Evolutionary conservation across 441 rosid species (phyloP).

Genomic region (Flueggea neowawraea): DNA sequence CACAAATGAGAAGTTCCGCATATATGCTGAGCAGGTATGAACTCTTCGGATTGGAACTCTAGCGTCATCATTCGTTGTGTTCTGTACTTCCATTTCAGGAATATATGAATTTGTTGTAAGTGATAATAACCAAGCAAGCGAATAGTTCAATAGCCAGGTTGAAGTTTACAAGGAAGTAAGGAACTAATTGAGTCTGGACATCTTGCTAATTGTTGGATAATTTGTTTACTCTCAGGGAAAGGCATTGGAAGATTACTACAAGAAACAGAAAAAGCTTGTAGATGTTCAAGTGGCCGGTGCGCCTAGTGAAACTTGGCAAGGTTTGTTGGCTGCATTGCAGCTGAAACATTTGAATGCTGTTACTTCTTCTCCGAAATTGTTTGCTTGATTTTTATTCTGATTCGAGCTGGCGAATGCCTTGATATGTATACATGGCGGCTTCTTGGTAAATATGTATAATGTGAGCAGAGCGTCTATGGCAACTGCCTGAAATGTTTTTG

Average conservation of each 20-base stretch:
- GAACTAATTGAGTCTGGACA: background rate
- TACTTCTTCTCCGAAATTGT: slow-evolving; percentile 54
- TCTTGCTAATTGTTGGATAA: background rate
- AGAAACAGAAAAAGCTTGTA: slow-evolving; percentile 68
- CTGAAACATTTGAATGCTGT: slow-evolving; percentile 58
- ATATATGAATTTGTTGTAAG: too few relatives aligned
- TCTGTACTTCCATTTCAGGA: too few relatives aligned
- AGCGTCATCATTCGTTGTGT: too few relatives aligned
- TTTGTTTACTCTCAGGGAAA: slow-evolving; percentile 44
- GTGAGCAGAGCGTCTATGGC: slow-evolving; percentile 13
- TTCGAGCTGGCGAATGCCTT: background rate
- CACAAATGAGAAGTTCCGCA: slow-evolving; percentile 36
- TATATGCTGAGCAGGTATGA: slow-evolving; percentile 62
- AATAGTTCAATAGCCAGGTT: background rate
- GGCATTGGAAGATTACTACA: slow-evolving; percentile 86
- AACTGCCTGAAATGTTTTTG: slow-evolving; percentile 5
- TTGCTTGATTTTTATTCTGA: slow-evolving; percentile 32
- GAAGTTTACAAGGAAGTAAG: background rate
- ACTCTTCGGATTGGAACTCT: too few relatives aligned
- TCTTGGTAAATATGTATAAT: slow-evolving; percentile 30
- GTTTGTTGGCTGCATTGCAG: slow-evolving; percentile 76
- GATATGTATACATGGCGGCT: slow-evolving; percentile 3
- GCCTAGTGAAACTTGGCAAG: slow-evolving; percentile 78
- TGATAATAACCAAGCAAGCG: too few relatives aligned
- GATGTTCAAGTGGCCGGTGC: slow-evolving; percentile 65